Evolutionary conservation across 306 rosid genomes (phyloP), one percentile per base, ranked within the genome.

Genomic region (Glycine latifolia): DNA sequence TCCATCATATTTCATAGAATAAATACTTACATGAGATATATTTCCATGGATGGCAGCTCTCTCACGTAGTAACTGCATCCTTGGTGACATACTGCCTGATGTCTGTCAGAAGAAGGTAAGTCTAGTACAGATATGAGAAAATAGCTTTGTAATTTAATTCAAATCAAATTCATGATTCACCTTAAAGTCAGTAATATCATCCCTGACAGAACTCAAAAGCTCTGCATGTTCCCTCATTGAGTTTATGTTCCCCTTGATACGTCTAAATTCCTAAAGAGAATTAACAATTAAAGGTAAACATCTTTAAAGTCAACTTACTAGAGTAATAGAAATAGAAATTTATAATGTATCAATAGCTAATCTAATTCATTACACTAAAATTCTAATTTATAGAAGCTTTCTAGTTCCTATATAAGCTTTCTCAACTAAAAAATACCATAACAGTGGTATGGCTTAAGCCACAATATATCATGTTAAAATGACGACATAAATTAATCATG

Each of bases 131-230:
- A 44, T 71, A 61, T 54, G 43, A 63, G 71, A 78, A 78, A 78
- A 35, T 67, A 76, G 33, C 47, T 59, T 62, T 12, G 20, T 77
- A 77, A 75, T 72, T 66, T 59, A 83, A 75, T 41, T 79, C 74
- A 76, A 55, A 75, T 60, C 73, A 71, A 48, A 59, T 88, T 82
- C 76, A 52, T 49, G 46, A 50, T 67, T 76, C 73, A 92, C 99
- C 97, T 96, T 96, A 81, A 82, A 89, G 81, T 96, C 99, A 13
- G 92, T 88, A 84, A 93, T 96, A 82, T 96, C 99, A 83, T 93
- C 99, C 92, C 98, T 91, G 84, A 93, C 99, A 37, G 99, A 96
- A 85, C 92, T 90, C 88, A 96, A 87, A 89, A 96, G 98, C 87
- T 96, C 99, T 0, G 95, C 97, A 77, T 96, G 99, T 86, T 92